Conservation (phyloP, 2,329 filamentous ascomycete genomes). For the Rugonectria rugulosa region DNA sequence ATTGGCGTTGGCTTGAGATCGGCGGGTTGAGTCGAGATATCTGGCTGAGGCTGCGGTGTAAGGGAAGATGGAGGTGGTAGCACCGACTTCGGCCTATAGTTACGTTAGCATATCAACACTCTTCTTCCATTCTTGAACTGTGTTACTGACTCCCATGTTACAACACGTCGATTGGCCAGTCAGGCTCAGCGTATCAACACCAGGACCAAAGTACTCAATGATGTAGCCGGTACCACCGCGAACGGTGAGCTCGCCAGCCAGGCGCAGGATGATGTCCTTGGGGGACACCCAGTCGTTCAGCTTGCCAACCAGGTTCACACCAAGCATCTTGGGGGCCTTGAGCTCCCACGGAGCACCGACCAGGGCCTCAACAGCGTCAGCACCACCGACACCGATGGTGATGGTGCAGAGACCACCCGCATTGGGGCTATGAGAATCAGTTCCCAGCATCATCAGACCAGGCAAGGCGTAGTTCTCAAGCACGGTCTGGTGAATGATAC, state of each 20-base stretch:
- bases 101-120: neutral
- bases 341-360: constrained; percentile 98
- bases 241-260: constrained; percentile 91
- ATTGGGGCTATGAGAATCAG: constrained; percentile 96
- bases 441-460: constrained; percentile 98
- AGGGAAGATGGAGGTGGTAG: constrained; percentile 95
- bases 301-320: constrained; percentile 83
- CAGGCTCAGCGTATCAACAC: constrained; percentile 85
- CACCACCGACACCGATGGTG: constrained; percentile 95
- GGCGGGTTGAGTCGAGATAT: constrained; percentile 85
- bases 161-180: constrained; percentile 93
- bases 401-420: constrained; percentile 93
- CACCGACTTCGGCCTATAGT: constrained; percentile 76
- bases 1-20: constrained; percentile 68
- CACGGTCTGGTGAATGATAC: constrained; percentile 97
- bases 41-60: constrained; percentile 84
- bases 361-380: constrained; percentile 95
- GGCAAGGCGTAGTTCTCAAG: constrained; percentile 98
- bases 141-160: constrained; percentile 72
- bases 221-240: constrained; percentile 93
- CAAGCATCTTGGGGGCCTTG: constrained; percentile 90
- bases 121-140: no score
- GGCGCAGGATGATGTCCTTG: constrained; percentile 92
- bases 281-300: constrained; percentile 91
- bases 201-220: constrained; percentile 92